Evolutionary conservation across 257 asterid genomes (phyloP).

Genomic region (Salvia miltiorrhiza): DNA sequence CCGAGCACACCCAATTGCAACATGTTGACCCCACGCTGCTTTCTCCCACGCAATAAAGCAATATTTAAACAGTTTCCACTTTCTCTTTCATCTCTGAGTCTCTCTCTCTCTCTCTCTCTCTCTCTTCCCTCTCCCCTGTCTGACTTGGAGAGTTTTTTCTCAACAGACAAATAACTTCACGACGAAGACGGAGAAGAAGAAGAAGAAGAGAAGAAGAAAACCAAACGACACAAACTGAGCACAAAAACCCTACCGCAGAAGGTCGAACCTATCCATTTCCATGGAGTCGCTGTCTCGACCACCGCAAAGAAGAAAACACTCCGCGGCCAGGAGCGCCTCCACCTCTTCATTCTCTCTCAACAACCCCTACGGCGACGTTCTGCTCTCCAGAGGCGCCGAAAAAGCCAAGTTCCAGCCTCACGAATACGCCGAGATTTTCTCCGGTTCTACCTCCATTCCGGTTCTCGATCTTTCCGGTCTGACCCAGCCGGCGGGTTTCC

Average conservation of each 20-base stretch:
- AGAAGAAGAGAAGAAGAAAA: neutral
- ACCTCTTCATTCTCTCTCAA: slow-evolving; percentile 52
- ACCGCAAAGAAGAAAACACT: slow-evolving; percentile 57
- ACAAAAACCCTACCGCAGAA: slow-evolving; percentile 24
- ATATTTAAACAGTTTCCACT: neutral
- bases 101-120: slow-evolving; percentile 15
- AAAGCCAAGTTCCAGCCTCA: slow-evolving; percentile 39
- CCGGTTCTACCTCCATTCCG: slow-evolving; percentile 72
- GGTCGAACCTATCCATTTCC: neutral
- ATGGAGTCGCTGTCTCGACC: slow-evolving; percentile 80
- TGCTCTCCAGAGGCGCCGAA: slow-evolving; percentile 28
- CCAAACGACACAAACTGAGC: neutral
- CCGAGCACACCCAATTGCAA: slow-evolving; percentile 1
- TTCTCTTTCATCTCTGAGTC: slow-evolving; percentile 25
- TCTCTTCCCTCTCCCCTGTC: slow-evolving; percentile 20
- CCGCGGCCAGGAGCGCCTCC: slow-evolving; percentile 26
- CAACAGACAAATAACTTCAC: slow-evolving; percentile 27
- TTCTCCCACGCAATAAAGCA: neutral
- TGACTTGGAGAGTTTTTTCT: slow-evolving; percentile 24
- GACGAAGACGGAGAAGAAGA: slow-evolving; percentile 17
- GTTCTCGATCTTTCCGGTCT: slow-evolving; percentile 67
- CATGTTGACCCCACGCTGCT: slow-evolving; percentile 23
- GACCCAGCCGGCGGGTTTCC: slow-evolving; percentile 33
- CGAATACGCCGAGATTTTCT: slow-evolving; percentile 77
- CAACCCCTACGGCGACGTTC: slow-evolving; percentile 68